A percentile compares a stretch with the other conserved stretches of the same genome.
phyloP scores from a whole-genome alignment of 345 rosid species.

The Turritis glabra region DNA sequence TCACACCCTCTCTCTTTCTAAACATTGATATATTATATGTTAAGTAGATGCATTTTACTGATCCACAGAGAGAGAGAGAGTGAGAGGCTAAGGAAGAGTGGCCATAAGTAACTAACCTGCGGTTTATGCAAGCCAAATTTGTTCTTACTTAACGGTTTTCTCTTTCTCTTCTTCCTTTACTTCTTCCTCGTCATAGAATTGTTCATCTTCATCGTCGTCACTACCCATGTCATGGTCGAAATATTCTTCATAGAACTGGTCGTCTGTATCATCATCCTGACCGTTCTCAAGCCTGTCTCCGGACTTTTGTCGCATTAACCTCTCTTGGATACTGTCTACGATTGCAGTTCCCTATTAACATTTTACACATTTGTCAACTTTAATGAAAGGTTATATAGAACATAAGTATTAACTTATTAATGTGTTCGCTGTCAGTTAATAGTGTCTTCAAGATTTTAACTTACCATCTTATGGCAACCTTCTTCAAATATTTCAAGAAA shows the following conservation, averaged over 20 bases:
- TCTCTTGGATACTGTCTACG: constrained; percentile 80
- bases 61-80: background rate
- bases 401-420: background rate
- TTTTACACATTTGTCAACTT: background rate
- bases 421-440: background rate
- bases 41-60: constrained; percentile 11
- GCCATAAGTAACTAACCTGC: constrained; percentile 23
- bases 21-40: constrained; percentile 20
- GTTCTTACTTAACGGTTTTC: constrained; percentile 18
- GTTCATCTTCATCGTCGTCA: constrained; percentile 47
- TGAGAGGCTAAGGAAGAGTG: constrained; percentile 21
- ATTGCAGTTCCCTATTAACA: constrained; percentile 76
- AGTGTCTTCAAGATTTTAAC: constrained; percentile 21
- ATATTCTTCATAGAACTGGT: constrained; percentile 48
- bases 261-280: constrained; percentile 49
- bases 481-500: constrained; percentile 98
- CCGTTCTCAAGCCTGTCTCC: constrained; percentile 44
- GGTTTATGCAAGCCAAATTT: constrained; percentile 7
- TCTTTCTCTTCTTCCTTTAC: constrained; percentile 41
- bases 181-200: constrained; percentile 47
- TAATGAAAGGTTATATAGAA: background rate
- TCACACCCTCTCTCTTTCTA: constrained; percentile 6
- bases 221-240: constrained; percentile 42
- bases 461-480: constrained; percentile 98
- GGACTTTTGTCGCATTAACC: constrained; percentile 52